Evolutionary conservation across 2,329 filamentous ascomycete genomes (phyloP), one percentile per base, ranked within the genome.

Genomic region (Cladophialophora yegresii): DNA sequence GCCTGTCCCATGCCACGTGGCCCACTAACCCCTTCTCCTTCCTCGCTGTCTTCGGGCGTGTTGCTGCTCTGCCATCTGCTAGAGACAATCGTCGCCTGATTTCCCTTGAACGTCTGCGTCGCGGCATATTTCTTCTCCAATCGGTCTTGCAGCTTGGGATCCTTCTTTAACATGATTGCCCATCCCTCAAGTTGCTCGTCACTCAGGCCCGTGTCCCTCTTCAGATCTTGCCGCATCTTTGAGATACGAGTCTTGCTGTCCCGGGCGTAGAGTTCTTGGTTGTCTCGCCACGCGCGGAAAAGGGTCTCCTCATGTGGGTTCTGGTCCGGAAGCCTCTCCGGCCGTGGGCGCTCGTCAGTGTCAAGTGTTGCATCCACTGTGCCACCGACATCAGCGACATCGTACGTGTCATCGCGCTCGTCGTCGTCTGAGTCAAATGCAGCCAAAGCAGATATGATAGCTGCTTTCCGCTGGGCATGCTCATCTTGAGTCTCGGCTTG

Each of bases 401-500:
- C 95, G 74, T 99, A 99, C 0, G 93, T 98, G 75, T 99, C 95
- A 75, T 99, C 95, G 40, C 92, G 86, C 78, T 99, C 95, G 75
- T 99, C 95, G 70, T 98, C 95, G 71, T 98, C 93, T 0, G 89
- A 89, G 77, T 98, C 93, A 70, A 98, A 97, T 0, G 89, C 85
- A 16, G 92, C 91, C 2, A 98, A 85, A 0, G 93, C 93, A 2
- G 93, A 91, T 26, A 96, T 80, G 71, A 97, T 96, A 10, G 92
- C 89, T 0, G 92, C 91, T 78, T 96, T 96, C 71, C 88, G 87
- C 1, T 89, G 85, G 3, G 88, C 86, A 68, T 79, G 78, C 54
- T 78, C 73, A 23, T 67, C 63, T 13, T 26, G 30, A 22, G 84
- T 36, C 82, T 84, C 43, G n/a, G 54, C 49, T 47, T 62, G 51